A percentile compares a stretch with the other conserved stretches of the same genome.
Conservation (phyloP, 2,329 filamentous ascomycete species). For the Cercospora sp. region DNA sequence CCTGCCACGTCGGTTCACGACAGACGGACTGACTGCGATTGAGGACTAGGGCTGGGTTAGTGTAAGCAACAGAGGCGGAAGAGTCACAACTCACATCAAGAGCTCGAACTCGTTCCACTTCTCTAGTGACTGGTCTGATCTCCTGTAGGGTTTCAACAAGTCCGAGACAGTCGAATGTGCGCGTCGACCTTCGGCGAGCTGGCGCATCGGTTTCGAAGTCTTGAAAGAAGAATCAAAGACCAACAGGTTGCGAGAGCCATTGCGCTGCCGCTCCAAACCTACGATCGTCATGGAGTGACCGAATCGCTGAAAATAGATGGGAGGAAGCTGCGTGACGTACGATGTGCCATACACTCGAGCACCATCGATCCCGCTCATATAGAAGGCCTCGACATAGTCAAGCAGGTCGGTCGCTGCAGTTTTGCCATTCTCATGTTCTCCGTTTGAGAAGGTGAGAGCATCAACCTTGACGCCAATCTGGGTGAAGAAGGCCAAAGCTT, state of each 20-base stretch:
- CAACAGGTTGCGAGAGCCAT: slow-evolving; percentile 68
- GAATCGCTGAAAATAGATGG: slow-evolving; percentile 87
- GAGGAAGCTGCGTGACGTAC: slow-evolving; percentile 70
- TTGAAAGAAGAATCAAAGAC: slow-evolving; percentile 87
- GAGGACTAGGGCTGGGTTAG: not conserved
- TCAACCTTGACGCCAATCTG: slow-evolving; percentile 58
- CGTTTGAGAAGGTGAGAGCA: slow-evolving; percentile 48
- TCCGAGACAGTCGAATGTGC: slow-evolving; percentile 43
- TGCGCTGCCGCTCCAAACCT: slow-evolving; percentile 69
- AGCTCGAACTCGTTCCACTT: slow-evolving; percentile 75
- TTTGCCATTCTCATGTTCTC: slow-evolving; percentile 46
- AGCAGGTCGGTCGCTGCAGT: slow-evolving; percentile 60
- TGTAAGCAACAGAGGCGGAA: slow-evolving; percentile 8
- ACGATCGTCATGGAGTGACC: slow-evolving; percentile 91
- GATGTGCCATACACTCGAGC: slow-evolving; percentile 60
- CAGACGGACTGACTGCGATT: not conserved
- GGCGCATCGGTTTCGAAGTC: slow-evolving; percentile 63
- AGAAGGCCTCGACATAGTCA: slow-evolving; percentile 71
- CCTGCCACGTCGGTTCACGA: not conserved
- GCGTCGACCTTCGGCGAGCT: slow-evolving; percentile 53
- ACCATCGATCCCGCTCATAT: slow-evolving; percentile 54
- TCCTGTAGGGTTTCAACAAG: slow-evolving; percentile 71
- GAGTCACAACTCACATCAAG: slow-evolving; percentile 29
- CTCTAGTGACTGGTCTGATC: slow-evolving; percentile 65
- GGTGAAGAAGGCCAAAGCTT: slow-evolving; percentile 80